Evolutionary conservation across 2,329 filamentous ascomycete genomes (phyloP).

Genomic region (Phaeosphaeriaceae sp.): DNA sequence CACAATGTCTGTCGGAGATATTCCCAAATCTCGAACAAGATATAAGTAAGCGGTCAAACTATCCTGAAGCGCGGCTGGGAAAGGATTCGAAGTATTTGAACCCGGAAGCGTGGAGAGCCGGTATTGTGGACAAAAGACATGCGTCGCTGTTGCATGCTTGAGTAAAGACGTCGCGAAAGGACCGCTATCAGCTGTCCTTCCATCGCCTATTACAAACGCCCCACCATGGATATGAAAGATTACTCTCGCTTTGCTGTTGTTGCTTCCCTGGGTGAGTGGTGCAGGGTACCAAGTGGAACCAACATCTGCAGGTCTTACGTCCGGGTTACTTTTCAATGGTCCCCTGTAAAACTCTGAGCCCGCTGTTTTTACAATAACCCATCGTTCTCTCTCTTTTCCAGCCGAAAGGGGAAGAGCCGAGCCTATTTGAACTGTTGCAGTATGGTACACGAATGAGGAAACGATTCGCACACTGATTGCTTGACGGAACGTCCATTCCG

Average conservation of each 20-base stretch:
- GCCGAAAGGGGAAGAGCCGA: constrained; percentile 45
- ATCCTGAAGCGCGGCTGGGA: constrained; percentile 61
- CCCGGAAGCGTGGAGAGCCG: constrained; percentile 53
- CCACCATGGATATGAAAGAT: constrained; percentile 59
- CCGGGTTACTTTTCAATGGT: constrained; percentile 34
- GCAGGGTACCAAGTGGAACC: constrained; percentile 54
- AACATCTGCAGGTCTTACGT: constrained; percentile 46
- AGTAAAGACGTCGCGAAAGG: constrained; percentile 42
- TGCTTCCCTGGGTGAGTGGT: constrained; percentile 17
- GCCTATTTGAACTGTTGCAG: constrained; percentile 31
- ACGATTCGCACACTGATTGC: constrained; percentile 45
- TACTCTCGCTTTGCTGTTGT: constrained; percentile 36
- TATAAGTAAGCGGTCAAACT: constrained; percentile 55
- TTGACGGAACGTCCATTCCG: constrained; percentile 49
- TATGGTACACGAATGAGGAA: constrained; percentile 41
- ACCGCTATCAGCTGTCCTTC: constrained; percentile 44
- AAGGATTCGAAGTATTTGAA: constrained; percentile 48
- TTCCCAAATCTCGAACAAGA: constrained; percentile 49
- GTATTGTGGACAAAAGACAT: constrained; percentile 57
- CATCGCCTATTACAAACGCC: constrained; percentile 55
- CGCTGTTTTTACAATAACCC: constrained; percentile 40
- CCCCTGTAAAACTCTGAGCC: constrained; percentile 34
- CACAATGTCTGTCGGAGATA: constrained; percentile 51
- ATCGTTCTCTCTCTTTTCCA: constrained; percentile 49
- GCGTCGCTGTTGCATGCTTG: constrained; percentile 45